phyloP scores from a whole-genome alignment of 1,284 basidiomycete species.

The Phellinidium pouzarii region DNA sequence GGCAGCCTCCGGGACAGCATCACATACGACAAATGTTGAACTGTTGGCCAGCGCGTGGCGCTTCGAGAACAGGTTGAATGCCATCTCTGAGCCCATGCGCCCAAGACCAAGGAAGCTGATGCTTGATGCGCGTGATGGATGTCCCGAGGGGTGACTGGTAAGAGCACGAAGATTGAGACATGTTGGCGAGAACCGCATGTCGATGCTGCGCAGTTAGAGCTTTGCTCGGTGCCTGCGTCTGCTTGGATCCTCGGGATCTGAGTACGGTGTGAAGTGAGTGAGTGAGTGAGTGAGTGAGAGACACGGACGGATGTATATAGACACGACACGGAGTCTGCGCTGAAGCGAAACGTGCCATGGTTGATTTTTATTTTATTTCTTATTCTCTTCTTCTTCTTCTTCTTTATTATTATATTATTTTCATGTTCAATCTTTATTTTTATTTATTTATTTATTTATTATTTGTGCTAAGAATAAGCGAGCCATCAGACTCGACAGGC shows the following conservation, averaged over 20 bases:
- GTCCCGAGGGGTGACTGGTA: neutral
- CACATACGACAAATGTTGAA: conserved; percentile 65
- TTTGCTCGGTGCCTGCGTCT: no score
- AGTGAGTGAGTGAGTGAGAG: no score
- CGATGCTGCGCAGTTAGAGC: no score
- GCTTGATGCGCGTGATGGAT: conserved; percentile 37
- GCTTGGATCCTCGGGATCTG: no score
- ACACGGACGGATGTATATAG: no score
- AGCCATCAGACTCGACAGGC: neutral
- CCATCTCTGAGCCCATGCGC: conserved; percentile 81
- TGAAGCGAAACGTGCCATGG: no score
- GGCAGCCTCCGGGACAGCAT: conserved; percentile 59
- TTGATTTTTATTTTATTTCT: no score
- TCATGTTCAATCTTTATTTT: no score
- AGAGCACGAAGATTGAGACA: neutral
- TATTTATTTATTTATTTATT: neutral
- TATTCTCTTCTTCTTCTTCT: no score
- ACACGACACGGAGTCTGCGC: no score
- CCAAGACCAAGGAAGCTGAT: conserved; percentile 78
- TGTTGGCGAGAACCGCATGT: conserved; percentile 1
- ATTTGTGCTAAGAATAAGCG: neutral
- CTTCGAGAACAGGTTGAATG: conserved; percentile 74
- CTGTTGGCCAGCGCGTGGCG: conserved; percentile 34
- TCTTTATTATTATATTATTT: no score
- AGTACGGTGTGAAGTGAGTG: no score